These are phyloP conservation scores for Cicer chorassanicum DNA, from an alignment of 306 rosid species.

Conservation along the genomic window DNA sequence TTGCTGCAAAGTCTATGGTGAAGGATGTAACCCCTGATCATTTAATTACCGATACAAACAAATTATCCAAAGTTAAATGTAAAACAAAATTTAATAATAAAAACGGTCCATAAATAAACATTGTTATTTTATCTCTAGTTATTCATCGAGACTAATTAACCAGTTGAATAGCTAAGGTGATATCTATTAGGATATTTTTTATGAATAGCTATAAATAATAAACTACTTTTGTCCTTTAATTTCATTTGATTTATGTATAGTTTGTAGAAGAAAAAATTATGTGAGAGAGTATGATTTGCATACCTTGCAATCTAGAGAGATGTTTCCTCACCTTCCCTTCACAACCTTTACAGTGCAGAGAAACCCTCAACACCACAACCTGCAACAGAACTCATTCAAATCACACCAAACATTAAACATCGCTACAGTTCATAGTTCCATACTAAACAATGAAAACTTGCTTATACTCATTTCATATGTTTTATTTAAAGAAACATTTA, in stretches of 20 bases:
- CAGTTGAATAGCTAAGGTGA: too few species aligned
- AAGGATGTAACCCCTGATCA: conserved; percentile 80
- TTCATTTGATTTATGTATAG: neutral
- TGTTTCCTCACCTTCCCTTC: conserved; percentile 93
- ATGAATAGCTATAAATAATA: too few species aligned
- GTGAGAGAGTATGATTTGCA: neutral
- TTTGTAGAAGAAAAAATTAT: neutral
- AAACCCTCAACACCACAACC: conserved; percentile 91
- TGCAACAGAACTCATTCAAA: conserved; percentile 45
- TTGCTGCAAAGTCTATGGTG: conserved; percentile 84
- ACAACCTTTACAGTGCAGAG: conserved; percentile 95
- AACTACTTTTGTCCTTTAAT: neutral
- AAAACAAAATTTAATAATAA: neutral
- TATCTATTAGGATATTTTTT: too few species aligned
- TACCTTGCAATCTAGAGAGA: conserved; percentile 94
- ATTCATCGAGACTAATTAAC: too few species aligned
- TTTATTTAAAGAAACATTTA: too few species aligned
- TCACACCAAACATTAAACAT: neutral
- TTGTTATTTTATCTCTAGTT: too few species aligned
- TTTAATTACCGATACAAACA: neutral
- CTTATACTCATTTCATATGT: neutral
- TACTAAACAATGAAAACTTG: neutral
- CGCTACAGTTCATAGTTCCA: neutral
- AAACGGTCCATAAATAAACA: neutral
- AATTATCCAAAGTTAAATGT: neutral